Evolutionary conservation across 345 rosid genomes (phyloP).

Genomic region (Brassica nigra): DNA sequence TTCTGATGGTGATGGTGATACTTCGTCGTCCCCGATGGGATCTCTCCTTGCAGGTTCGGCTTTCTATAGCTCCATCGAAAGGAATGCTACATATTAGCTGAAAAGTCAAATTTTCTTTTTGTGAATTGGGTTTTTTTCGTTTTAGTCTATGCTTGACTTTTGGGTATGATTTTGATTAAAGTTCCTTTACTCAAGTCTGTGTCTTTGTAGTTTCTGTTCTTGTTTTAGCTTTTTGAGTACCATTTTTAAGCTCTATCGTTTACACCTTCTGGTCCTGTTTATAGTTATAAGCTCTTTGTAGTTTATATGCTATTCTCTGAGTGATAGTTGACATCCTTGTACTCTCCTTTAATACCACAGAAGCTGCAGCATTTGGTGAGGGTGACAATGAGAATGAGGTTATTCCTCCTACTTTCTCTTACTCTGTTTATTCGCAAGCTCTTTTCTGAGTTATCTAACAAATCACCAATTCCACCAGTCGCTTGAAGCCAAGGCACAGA

Average conservation of each 20-base stretch:
- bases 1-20: slow-evolving; percentile 11
- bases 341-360: slow-evolving; percentile 50
- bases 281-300: background rate
- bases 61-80: slow-evolving; percentile 1
- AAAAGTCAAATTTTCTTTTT: background rate
- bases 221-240: slow-evolving; percentile 10
- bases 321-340: slow-evolving; percentile 20
- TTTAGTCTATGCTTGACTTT: background rate
- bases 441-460: slow-evolving; percentile 32
- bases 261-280: background rate
- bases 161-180: background rate
- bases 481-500: slow-evolving; percentile 71
- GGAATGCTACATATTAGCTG: background rate
- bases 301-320: background rate
- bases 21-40: slow-evolving; percentile 50
- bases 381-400: slow-evolving; percentile 65
- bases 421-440: background rate
- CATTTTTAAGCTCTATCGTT: background rate
- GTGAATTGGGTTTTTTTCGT: background rate
- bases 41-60: slow-evolving; percentile 59
- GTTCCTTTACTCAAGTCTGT: background rate
- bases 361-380: slow-evolving; percentile 71
- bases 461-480: slow-evolving; percentile 48
- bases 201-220: background rate
- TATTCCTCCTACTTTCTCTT: background rate